phyloP scores from a whole-genome alignment of 73 alveolate genomes.

The Stentor roeselii region DNA sequence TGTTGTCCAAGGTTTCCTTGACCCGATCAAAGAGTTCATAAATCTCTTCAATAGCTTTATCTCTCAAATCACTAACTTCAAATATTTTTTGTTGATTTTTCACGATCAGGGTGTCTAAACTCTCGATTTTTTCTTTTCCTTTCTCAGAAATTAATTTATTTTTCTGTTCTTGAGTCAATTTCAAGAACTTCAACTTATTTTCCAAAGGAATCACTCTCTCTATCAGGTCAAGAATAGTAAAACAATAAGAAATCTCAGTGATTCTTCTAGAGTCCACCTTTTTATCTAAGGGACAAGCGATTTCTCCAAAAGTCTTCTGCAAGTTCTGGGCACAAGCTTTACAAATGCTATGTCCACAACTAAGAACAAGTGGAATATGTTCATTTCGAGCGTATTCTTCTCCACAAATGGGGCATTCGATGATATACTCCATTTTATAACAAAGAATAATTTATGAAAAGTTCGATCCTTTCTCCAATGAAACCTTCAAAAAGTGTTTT shows the following conservation, averaged over 20 bases:
- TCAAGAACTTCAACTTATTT: not conserved
- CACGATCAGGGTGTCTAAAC: not conserved
- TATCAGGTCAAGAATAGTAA: not conserved
- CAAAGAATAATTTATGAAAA: too few relatives aligned
- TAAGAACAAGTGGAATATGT: not conserved
- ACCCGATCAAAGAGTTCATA: too few relatives aligned
- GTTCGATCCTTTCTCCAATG: too few relatives aligned
- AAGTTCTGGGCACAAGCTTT: not conserved
- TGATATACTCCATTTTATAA: not conserved
- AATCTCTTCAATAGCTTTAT: not conserved
- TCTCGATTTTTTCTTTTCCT: not conserved
- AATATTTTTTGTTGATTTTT: not conserved
- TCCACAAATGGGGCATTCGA: slow-evolving; percentile 19
- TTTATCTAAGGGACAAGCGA: not conserved
- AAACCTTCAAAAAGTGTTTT: too few relatives aligned
- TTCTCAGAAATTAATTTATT: not conserved
- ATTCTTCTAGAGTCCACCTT: not conserved
- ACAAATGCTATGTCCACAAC: slow-evolving; percentile 6
- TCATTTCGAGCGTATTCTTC: not conserved
- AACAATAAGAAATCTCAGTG: not conserved
- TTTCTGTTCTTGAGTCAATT: not conserved
- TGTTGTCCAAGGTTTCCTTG: not conserved
- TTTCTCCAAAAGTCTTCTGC: not conserved
- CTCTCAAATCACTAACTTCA: not conserved
- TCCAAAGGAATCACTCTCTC: not conserved